Evolutionary conservation across 2,329 filamentous ascomycete species (phyloP).

Genomic region (Blastomyces emzantsi): DNA sequence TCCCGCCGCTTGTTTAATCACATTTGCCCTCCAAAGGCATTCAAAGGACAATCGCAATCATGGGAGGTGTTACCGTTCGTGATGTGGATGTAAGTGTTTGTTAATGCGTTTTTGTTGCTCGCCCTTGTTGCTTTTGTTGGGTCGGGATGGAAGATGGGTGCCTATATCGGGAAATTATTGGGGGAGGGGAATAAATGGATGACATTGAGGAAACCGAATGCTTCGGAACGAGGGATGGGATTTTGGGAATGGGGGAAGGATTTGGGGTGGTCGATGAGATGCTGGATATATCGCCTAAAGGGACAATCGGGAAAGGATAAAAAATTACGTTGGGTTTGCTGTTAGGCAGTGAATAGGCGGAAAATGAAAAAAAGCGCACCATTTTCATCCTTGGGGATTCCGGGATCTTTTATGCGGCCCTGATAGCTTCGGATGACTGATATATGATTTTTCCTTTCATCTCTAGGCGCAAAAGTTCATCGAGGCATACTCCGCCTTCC

Average conservation of each 20-base stretch:
- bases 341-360: neutral
- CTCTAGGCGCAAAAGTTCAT: slow-evolving; percentile 59
- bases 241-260: neutral
- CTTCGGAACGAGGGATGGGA: neutral
- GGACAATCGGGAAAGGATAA: neutral
- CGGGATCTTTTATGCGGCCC: neutral
- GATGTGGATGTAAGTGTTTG: slow-evolving; percentile 52
- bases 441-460: slow-evolving; percentile 10
- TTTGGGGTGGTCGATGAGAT: neutral
- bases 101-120: slow-evolving; percentile 4
- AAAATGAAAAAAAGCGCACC: neutral
- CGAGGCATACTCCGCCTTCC: slow-evolving; percentile 56
- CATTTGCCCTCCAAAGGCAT: slow-evolving; percentile 14
- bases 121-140: neutral
- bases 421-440: slow-evolving; percentile 10
- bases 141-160: neutral
- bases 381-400: slow-evolving; percentile 3
- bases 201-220: neutral
- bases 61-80: slow-evolving; percentile 59
- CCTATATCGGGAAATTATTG: neutral
- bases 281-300: neutral
- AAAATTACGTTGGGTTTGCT: neutral
- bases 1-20: slow-evolving; percentile 22
- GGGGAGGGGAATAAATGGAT: neutral
- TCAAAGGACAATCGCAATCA: slow-evolving; percentile 42